Base-by-base conservation (phyloP, 495 filamentous ascomycete genomes). In the Penicillium desertorum region DNA sequence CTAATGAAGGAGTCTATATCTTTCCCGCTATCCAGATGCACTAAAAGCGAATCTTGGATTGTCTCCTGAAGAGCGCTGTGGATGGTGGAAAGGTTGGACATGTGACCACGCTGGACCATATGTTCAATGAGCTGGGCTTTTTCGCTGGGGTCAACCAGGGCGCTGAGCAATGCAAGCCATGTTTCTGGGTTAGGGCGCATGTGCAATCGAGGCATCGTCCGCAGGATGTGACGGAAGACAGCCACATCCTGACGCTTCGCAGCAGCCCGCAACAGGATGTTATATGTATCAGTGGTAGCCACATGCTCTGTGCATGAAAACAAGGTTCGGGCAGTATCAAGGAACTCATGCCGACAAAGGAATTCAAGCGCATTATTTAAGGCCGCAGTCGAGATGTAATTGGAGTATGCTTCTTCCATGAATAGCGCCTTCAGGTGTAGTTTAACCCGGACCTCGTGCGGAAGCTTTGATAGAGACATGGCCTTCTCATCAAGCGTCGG, bases 101-200 rank as follows among this genome's bases (percentile, higher is more conserved):
- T 54, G 14, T 71, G 61, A 20, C 74, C 72, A 11, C 63, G 64
- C 42, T 72, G 59, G 17, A 60, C 54, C 69, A 82, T 73, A 34
- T 69, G 60, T 19, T 58, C 56, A 36, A 76, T 59, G 16, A 81
- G 44, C 12, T 56, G 16, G 14, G 60, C 48, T 58, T 74, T 75
- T n/a, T 64, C 62, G 16, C 57, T 62, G 23, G 72, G 65, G 2
- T 62, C 67, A 8, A 71, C 47, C 44, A 77, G 60, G 17, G 64
- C 69, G 27, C 67, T 54, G 32, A 79, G 57, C 14, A 80, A 71
- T 8, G 69, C 58, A 16, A 76, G 42, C 80, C 79, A 81, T 11
- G 77, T 81, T 4, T 69, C n/a, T 30, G 66, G 27, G 47, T 79
- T 73, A 17, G 80, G 78, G 9, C 60, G 58, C 45, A 82, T 63